phyloP scores from a whole-genome alignment of 176 grass and related monocot genomes.

The Saccharum spontaneum region DNA sequence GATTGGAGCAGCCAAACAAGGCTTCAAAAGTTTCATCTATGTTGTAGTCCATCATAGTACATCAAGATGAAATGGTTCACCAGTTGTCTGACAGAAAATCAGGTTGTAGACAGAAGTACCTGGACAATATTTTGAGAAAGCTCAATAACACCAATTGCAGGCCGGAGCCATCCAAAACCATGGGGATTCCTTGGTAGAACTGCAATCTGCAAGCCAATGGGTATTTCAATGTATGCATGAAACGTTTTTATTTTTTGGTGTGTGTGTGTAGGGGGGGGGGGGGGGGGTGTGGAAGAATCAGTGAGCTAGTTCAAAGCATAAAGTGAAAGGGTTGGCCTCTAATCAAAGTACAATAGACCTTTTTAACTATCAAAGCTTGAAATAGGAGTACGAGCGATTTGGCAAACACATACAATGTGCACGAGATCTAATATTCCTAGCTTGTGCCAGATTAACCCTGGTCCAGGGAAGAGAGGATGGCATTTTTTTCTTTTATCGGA shows the following conservation, averaged over 20 bases:
- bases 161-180: constrained; percentile 94
- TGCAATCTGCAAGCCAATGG: constrained; percentile 68
- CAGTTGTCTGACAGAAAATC: constrained; percentile 10
- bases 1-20: not conserved
- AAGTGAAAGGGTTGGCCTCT: not conserved
- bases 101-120: constrained; percentile 38
- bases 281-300: not conserved
- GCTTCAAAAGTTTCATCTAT: not conserved
- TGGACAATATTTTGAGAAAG: constrained; percentile 99
- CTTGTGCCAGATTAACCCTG: not conserved
- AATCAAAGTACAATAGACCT: not conserved
- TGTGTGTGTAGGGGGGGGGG: no score
- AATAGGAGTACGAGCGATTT: not conserved
- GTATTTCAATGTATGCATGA: not conserved
- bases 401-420: not conserved
- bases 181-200: constrained; percentile 71
- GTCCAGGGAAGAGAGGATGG: not conserved
- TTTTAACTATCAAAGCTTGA: not conserved
- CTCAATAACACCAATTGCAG: constrained; percentile 87
- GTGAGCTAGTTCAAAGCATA: not conserved
- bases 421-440: not conserved
- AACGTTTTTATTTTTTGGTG: no score
- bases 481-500: not conserved
- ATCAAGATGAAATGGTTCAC: not conserved
- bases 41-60: not conserved